These are phyloP conservation scores for Onygena corvina DNA, from an alignment of 2,329 filamentous ascomycete species.

Conservation along the genomic window DNA sequence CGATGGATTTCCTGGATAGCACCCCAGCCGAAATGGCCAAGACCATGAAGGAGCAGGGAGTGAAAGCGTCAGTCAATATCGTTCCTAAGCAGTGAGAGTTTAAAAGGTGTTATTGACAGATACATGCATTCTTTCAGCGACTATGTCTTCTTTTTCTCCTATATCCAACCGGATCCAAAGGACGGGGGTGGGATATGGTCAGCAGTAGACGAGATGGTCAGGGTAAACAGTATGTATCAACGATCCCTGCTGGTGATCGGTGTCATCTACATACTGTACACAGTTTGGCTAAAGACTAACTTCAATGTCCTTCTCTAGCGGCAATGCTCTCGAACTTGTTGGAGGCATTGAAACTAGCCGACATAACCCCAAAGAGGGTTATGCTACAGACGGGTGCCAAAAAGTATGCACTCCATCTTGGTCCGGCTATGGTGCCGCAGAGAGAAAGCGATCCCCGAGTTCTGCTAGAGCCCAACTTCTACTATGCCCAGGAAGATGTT, in stretches of 20 bases:
- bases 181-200: conserved; percentile 37
- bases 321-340: conserved; percentile 40
- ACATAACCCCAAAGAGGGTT: conserved; percentile 37
- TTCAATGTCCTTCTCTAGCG: conserved; percentile 9
- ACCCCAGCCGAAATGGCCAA: conserved; percentile 22
- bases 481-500: conserved; percentile 21
- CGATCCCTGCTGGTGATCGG: neutral
- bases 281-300: neutral
- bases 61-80: conserved; percentile 20
- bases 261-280: neutral
- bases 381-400: conserved; percentile 33
- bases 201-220: conserved; percentile 40
- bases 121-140: conserved; percentile 21
- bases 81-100: neutral
- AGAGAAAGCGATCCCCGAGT: conserved; percentile 20
- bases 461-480: conserved; percentile 21
- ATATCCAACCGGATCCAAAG: conserved; percentile 41
- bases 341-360: conserved; percentile 31
- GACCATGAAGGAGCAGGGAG: conserved; percentile 18
- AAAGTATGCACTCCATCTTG: conserved; percentile 20
- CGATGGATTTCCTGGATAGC: conserved; percentile 26
- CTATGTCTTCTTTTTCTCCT: conserved; percentile 45
- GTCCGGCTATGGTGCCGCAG: conserved; percentile 18
- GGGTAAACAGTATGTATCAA: conserved; percentile 31
- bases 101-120: neutral